Conservation (phyloP, 345 rosid genomes). For the Arabidopsis suecica region DNA sequence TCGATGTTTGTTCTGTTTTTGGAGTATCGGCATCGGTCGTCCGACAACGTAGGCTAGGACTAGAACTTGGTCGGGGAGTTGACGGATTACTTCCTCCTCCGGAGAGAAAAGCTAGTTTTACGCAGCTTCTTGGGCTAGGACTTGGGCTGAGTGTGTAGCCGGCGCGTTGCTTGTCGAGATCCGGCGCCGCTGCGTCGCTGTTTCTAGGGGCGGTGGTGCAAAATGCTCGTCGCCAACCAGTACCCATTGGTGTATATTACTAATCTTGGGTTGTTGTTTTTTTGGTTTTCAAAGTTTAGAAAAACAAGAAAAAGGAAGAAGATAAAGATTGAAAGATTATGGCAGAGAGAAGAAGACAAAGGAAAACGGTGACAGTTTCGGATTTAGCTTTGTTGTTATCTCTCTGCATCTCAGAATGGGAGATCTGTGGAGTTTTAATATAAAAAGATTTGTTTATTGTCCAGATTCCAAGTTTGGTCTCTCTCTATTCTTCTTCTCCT, state of each 20-base stretch:
- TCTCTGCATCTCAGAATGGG: constrained; percentile 26
- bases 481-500: constrained; percentile 6
- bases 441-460: background rate
- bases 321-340: constrained; percentile 13
- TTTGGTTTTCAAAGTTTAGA: background rate
- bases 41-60: constrained; percentile 60
- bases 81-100: constrained; percentile 67
- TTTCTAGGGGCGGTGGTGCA: constrained; percentile 81
- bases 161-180: constrained; percentile 50
- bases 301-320: background rate
- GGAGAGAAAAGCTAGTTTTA: constrained; percentile 63
- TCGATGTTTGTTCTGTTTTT: constrained; percentile 41
- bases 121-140: constrained; percentile 61
- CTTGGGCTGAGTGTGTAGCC: constrained; percentile 39
- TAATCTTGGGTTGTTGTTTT: background rate
- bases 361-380: constrained; percentile 37
- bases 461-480: constrained; percentile 27
- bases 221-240: constrained; percentile 97
- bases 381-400: constrained; percentile 24
- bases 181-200: constrained; percentile 46
- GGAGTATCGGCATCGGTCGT: constrained; percentile 38
- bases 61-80: constrained; percentile 61
- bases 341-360: constrained; percentile 42
- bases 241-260: constrained; percentile 57
- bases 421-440: constrained; percentile 22